phyloP scores from a whole-genome alignment of 164 flowering plant species.

The Protea cynaroides region DNA sequence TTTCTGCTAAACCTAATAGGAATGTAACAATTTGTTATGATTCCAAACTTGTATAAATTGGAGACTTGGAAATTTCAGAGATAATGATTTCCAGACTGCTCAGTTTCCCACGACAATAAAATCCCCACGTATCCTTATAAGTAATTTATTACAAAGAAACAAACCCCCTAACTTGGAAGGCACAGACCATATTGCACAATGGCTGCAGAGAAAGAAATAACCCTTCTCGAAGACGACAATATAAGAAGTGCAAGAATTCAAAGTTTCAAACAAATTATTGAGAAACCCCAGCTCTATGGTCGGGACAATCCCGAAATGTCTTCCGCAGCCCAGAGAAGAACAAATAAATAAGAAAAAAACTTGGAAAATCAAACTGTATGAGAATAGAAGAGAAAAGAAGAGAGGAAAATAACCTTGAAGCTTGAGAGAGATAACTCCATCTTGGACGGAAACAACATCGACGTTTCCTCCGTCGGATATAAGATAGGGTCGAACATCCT shows the following conservation, averaged over 20 bases:
- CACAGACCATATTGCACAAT: neutral
- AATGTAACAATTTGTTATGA: too few species aligned
- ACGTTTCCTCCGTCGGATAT: slow-evolving; percentile 95
- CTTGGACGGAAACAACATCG: slow-evolving; percentile 85
- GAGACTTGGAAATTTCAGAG: too few species aligned
- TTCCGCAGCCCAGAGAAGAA: neutral
- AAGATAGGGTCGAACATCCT: slow-evolving; percentile 86
- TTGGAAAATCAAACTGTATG: neutral
- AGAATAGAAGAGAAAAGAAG: neutral
- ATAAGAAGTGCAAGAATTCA: neutral
- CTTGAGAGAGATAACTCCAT: slow-evolving; percentile 70
- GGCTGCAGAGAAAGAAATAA: neutral
- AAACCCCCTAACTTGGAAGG: neutral
- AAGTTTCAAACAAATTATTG: neutral
- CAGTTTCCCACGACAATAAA: neutral
- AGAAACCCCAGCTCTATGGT: neutral
- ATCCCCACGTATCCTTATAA: too few species aligned
- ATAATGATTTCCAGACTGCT: neutral
- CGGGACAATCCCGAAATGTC: neutral
- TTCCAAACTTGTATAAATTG: too few species aligned
- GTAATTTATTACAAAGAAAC: too few species aligned
- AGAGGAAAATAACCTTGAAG: slow-evolving; percentile 55
- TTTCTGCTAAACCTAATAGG: too few species aligned
- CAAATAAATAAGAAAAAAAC: neutral
- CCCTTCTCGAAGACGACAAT: neutral